Evolutionary conservation across 23 red algal species (phyloP).

Genomic region (Gracilaria vermiculophylla): DNA sequence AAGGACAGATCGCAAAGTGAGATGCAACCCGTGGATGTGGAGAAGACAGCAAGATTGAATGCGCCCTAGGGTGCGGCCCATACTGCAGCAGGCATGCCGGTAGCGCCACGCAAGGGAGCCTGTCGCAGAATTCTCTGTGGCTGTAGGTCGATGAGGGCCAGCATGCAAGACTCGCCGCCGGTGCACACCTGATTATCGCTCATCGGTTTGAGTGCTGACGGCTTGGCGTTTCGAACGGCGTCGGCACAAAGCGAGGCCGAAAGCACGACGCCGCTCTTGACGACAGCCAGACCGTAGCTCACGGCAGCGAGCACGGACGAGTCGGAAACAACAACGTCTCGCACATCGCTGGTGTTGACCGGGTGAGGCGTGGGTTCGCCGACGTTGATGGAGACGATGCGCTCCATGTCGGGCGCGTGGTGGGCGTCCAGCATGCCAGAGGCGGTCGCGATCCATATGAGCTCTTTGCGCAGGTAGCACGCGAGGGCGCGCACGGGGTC

Average conservation of each 20-base stretch:
- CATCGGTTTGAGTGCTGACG: slow-evolving; percentile 49
- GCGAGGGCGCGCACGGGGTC: slow-evolving; percentile 64
- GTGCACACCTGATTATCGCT: slow-evolving; percentile 63
- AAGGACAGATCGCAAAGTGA: slow-evolving; percentile 56
- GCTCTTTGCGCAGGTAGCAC: slow-evolving; percentile 44
- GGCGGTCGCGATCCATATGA: slow-evolving; percentile 59
- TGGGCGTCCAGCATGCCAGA: slow-evolving; percentile 63
- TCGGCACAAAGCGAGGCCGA: slow-evolving; percentile 43
- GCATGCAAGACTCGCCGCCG: slow-evolving; percentile 53
- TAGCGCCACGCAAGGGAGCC: too few species aligned
- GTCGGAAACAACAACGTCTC: slow-evolving; percentile 43
- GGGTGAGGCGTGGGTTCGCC: neutral
- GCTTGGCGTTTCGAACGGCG: slow-evolving; percentile 42
- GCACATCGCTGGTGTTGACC: slow-evolving; percentile 3
- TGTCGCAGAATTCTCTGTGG: slow-evolving; percentile 51
- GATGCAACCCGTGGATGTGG: slow-evolving; percentile 67
- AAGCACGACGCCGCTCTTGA: too few species aligned
- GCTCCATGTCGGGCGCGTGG: slow-evolving; percentile 37
- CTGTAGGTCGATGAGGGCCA: slow-evolving; percentile 49
- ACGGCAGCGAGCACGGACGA: slow-evolving; percentile 47
- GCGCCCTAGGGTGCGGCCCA: slow-evolving; percentile 21
- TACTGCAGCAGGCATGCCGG: too few species aligned
- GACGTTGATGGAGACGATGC: slow-evolving; percentile 39
- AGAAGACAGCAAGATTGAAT: slow-evolving; percentile 47
- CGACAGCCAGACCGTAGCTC: slow-evolving; percentile 38